Evolutionary conservation across 73 alveolate species (phyloP).

Genomic region (Diophrys appendiculata): DNA sequence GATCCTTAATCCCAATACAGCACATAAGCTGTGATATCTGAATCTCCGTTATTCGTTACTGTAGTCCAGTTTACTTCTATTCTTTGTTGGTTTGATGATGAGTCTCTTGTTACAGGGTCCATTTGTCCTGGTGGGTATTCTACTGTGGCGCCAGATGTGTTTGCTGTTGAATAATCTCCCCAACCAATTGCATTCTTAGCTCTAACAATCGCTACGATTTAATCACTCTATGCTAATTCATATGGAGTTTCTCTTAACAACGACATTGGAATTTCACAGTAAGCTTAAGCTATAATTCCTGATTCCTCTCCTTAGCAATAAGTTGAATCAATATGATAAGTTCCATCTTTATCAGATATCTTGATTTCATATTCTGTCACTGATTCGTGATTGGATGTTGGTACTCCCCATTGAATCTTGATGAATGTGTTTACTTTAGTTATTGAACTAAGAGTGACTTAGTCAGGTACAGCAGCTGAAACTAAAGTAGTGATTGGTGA

Average conservation of each 20-base stretch:
- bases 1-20: slow-evolving; percentile 50
- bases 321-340: slow-evolving; percentile 1
- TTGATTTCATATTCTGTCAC: slow-evolving; percentile 11
- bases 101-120: no score
- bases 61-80: no score
- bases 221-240: neutral
- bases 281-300: neutral
- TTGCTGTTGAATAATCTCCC: slow-evolving; percentile 34
- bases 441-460: slow-evolving; percentile 20
- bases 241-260: slow-evolving; percentile 3
- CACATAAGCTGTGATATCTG: neutral
- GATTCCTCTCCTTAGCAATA: slow-evolving; percentile 36
- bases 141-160: slow-evolving; percentile 40
- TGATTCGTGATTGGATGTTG: slow-evolving; percentile 17
- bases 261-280: slow-evolving; percentile 33
- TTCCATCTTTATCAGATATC: neutral
- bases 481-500: no score
- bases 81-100: no score
- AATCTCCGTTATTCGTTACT: slow-evolving; percentile 5
- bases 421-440: slow-evolving; percentile 2
- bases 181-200: slow-evolving; percentile 26
- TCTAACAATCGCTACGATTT: slow-evolving; percentile 26
- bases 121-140: no score
- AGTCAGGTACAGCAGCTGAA: slow-evolving; percentile 36
- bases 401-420: slow-evolving; percentile 29